Evolutionary conservation across 73 alveolate species (phyloP).

Genomic region (Paramecium caudatum): DNA sequence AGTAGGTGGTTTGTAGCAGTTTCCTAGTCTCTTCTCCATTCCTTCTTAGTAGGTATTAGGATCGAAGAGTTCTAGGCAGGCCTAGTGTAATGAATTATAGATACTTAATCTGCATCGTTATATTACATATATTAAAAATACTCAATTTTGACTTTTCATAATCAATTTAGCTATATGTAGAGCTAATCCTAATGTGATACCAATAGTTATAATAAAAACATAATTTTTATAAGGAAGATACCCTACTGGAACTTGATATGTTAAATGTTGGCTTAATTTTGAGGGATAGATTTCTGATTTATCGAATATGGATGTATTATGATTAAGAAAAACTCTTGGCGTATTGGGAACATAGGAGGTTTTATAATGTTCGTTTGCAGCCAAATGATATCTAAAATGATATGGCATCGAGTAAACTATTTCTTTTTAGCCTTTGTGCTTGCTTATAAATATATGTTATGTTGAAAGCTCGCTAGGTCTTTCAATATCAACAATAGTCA

Average conservation of each 20-base stretch:
- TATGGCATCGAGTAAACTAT: not conserved
- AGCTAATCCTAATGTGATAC: conserved; percentile 28
- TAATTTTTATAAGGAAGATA: conserved; percentile 19
- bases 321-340: not conserved
- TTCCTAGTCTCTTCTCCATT: not conserved
- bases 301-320: not conserved
- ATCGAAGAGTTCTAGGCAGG: conserved; percentile 37
- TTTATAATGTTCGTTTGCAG: not conserved
- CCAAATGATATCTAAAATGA: conserved; percentile 60
- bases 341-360: conserved; percentile 40
- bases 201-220: conserved; percentile 20
- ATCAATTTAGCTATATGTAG: not conserved
- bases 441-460: not conserved
- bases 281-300: not conserved
- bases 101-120: not conserved
- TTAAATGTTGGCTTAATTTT: too few relatives aligned
- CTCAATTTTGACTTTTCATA: too few relatives aligned
- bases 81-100: not conserved
- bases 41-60: conserved; percentile 57
- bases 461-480: conserved; percentile 47
- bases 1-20: conserved; percentile 33
- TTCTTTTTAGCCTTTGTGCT: not conserved
- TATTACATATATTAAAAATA: not conserved
- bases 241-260: conserved; percentile 43
- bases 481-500: conserved; percentile 64